Conservation (phyloP, 805 yeast species). For the Tetrapisispora taiwanensis region DNA sequence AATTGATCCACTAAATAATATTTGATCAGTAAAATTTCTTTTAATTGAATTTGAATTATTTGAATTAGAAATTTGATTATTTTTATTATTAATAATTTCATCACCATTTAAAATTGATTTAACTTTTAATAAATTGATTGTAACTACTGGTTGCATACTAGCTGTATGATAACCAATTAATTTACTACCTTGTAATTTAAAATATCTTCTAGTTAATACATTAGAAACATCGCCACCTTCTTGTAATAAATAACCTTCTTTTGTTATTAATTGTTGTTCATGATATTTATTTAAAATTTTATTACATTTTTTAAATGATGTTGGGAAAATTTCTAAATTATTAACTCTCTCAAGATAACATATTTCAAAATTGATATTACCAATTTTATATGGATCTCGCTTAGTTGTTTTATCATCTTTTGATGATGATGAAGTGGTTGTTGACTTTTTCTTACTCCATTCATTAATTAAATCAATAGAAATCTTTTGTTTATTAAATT, state of each 20-base stretch:
- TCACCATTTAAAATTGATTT: conserved; percentile 31
- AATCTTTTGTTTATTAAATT: conserved; percentile 7
- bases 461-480: conserved; percentile 42
- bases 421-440: no score
- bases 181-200: conserved; percentile 59
- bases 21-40: conserved; percentile 67
- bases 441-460: conserved; percentile 50
- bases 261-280: conserved; percentile 27
- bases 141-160: conserved; percentile 59
- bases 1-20: conserved; percentile 63
- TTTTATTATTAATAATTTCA: conserved; percentile 10
- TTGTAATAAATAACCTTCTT: conserved; percentile 71
- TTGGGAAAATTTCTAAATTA: conserved; percentile 54
- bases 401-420: conserved; percentile 1
- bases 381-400: conserved; percentile 41
- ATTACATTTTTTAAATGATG: conserved; percentile 49
- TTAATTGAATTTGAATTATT: conserved; percentile 12
- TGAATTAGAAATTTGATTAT: conserved; percentile 6
- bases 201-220: conserved; percentile 53
- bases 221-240: conserved; percentile 82
- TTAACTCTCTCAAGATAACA: conserved; percentile 57
- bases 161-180: conserved; percentile 69
- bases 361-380: conserved; percentile 58
- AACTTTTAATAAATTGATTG: conserved; percentile 65
- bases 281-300: conserved; percentile 33